Conservation (phyloP, 495 filamentous ascomycete species). For the Durotheca rogersii region DNA sequence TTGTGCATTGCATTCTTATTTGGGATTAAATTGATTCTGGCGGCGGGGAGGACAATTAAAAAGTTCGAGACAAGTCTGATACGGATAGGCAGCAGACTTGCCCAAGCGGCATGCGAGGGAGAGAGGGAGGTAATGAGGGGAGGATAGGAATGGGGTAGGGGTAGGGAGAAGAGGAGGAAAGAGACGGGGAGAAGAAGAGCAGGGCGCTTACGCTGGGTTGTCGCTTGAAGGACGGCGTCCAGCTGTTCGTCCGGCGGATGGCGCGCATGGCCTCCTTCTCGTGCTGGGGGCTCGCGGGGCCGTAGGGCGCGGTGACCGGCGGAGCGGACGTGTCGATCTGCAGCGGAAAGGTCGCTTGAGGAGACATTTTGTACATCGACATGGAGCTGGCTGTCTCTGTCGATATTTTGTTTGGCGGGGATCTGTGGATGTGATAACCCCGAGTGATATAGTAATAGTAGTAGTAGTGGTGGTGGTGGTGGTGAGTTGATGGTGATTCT, state of each 20-base stretch:
- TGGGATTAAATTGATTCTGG: too few relatives aligned
- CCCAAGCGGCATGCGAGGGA: too few relatives aligned
- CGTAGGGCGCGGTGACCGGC: conserved; percentile 7
- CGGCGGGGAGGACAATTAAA: too few relatives aligned
- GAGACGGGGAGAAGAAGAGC: not conserved
- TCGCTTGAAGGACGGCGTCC: conserved; percentile 45
- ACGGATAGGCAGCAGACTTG: too few relatives aligned
- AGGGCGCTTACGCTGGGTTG: conserved; percentile 38
- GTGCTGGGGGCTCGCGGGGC: conserved; percentile 25
- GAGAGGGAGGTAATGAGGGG: not conserved
- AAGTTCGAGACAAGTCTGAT: too few relatives aligned
- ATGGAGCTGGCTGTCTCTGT: too few relatives aligned
- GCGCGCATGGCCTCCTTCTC: conserved; percentile 37
- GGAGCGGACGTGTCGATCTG: conserved; percentile 18
- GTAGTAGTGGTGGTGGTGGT: too few relatives aligned
- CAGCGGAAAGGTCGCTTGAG: conserved; percentile 3
- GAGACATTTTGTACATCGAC: conserved; percentile 12
- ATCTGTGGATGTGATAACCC: too few relatives aligned
- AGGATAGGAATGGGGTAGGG: not conserved
- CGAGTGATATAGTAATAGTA: too few relatives aligned
- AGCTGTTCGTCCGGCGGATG: conserved; percentile 39
- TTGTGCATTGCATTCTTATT: too few relatives aligned
- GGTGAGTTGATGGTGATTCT: too few relatives aligned
- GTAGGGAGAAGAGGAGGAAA: not conserved
- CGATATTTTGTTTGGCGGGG: too few relatives aligned